These are phyloP conservation scores for Coccomyxa sp. DNA, from an alignment of 139 green algal species.

Conservation along the genomic window DNA sequence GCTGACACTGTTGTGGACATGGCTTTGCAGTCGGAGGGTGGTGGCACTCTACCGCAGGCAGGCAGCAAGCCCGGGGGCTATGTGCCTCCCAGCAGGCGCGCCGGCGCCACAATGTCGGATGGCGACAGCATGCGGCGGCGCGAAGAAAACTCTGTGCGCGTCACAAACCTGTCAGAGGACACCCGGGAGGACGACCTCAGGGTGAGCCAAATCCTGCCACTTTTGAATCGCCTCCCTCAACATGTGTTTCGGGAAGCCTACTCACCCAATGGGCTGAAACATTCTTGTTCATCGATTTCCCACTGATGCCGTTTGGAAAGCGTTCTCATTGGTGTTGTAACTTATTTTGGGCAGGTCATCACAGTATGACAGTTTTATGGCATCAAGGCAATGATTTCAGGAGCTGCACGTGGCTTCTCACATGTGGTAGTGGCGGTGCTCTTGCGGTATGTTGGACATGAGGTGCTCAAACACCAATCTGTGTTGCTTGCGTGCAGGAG, in stretches of 20 bases:
- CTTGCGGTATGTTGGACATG: neutral
- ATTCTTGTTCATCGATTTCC: neutral
- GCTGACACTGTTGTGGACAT: no score
- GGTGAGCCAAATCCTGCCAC: constrained; percentile 2
- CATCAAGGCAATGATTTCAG: neutral
- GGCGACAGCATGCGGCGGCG: constrained; percentile 66
- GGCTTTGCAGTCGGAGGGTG: neutral
- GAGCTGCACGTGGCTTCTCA: neutral
- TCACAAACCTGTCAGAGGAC: constrained; percentile 97
- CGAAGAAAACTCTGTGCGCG: constrained; percentile 94
- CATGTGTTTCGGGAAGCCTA: neutral
- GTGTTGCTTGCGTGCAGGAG: constrained; percentile 57
- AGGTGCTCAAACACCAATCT: neutral
- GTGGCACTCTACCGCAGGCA: constrained; percentile 23
- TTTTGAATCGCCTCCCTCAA: neutral
- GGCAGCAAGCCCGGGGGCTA: constrained; percentile 73
- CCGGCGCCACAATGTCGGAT: constrained; percentile 25
- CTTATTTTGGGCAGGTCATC: neutral
- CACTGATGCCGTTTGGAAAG: neutral
- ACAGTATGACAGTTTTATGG: neutral
- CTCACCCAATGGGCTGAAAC: neutral
- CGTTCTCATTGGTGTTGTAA: neutral
- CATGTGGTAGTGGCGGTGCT: neutral
- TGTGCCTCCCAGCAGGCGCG: constrained; percentile 76
- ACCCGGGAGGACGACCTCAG: constrained; percentile 87